phyloP scores from a whole-genome alignment of 192 early-diverging fungal genomes.

The Coemansia sp. region DNA sequence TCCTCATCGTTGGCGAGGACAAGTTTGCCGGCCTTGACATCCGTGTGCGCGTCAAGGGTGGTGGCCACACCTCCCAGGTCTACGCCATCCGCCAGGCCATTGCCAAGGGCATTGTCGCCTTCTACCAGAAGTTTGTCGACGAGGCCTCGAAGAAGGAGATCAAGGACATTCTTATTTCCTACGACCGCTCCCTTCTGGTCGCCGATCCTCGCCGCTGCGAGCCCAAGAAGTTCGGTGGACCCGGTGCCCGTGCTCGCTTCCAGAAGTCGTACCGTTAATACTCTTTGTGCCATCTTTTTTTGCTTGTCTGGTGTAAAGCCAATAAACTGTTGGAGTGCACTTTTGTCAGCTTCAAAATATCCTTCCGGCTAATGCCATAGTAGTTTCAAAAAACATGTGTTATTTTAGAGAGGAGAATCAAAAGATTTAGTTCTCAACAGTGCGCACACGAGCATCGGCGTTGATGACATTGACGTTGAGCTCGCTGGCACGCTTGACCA shows the following conservation, averaged over 20 bases:
- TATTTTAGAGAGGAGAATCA: slow-evolving; percentile 12
- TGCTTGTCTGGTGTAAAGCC: slow-evolving; percentile 34
- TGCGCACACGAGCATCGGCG: slow-evolving; percentile 79
- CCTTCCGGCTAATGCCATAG: background rate
- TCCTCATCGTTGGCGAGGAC: slow-evolving; percentile 94
- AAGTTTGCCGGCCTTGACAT: slow-evolving; percentile 96
- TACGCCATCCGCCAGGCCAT: slow-evolving; percentile 98
- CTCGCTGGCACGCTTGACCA: slow-evolving; percentile 93
- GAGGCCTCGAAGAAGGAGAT: slow-evolving; percentile 99
- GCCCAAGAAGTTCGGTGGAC: slow-evolving; percentile 99
- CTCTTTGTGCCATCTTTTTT: slow-evolving; percentile 27
- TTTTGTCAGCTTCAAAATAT: background rate
- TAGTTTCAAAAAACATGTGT: background rate
- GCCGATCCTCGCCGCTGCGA: slow-evolving; percentile 99
- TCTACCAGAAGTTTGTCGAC: slow-evolving; percentile 99
- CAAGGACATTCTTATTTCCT: slow-evolving; percentile 84
- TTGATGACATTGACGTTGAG: slow-evolving; percentile 97
- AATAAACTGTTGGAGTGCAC: slow-evolving; percentile 43
- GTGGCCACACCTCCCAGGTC: slow-evolving; percentile 96
- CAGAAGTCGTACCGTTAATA: slow-evolving; percentile 88
- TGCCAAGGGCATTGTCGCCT: slow-evolving; percentile 98
- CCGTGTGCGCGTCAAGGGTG: slow-evolving; percentile 93
- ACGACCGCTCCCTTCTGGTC: slow-evolving; percentile 97
- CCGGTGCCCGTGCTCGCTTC: slow-evolving; percentile 95
- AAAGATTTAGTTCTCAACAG: slow-evolving; percentile 65